Conservation (phyloP, 257 asterid species). For the Gardenia jasminoides region DNA sequence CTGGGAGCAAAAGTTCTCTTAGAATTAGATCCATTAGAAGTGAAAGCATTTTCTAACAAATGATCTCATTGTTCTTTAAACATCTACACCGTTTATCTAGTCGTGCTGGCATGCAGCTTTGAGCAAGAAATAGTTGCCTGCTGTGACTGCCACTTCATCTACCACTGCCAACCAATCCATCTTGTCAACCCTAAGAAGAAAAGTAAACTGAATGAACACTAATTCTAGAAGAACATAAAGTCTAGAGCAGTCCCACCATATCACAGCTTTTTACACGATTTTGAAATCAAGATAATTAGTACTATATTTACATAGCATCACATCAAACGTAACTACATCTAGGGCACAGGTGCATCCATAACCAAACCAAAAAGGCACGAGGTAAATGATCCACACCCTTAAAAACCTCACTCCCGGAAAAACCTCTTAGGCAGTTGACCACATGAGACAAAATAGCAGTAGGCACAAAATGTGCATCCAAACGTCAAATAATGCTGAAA, state of each 20-base stretch:
- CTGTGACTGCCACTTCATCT: not conserved
- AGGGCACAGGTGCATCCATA: no score
- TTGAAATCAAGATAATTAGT: not conserved
- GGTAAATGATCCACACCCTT: not conserved
- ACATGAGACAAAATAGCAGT: not conserved
- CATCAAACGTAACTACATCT: not conserved
- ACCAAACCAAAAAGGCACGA: no score
- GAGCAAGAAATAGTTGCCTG: not conserved
- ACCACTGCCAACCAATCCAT: not conserved
- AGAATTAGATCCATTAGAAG: not conserved
- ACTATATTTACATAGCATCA: not conserved
- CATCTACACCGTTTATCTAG: not conserved
- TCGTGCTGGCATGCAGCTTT: not conserved
- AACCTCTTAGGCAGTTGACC: not conserved
- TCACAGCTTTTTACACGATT: not conserved
- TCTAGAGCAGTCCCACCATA: not conserved
- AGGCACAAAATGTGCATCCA: no score
- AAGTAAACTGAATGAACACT: no score
- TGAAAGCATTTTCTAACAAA: not conserved
- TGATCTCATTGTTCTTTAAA: not conserved
- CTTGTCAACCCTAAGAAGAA: no score
- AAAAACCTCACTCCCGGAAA: no score
- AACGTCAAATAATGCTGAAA: not conserved
- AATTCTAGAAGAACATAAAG: not conserved
- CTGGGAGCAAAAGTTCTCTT: not conserved